Base-by-base conservation (phyloP, 257 asterid species). In the Capsicum rhomboideum region DNA sequence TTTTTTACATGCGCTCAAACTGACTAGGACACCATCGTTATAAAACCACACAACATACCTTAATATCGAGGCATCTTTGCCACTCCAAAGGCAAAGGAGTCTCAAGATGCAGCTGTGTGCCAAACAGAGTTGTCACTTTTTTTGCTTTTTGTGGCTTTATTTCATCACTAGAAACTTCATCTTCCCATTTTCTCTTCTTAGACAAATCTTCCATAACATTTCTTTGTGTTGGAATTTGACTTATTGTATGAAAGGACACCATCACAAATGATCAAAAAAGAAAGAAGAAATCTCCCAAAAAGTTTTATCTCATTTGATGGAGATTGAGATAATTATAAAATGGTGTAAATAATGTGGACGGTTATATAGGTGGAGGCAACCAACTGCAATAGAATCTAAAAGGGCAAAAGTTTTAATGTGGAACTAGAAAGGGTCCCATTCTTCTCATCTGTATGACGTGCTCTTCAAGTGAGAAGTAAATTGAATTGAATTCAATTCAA, bases 21-120 rank as follows among this genome's bases (percentile, higher is more conserved):
- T 56, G 44, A 23, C 23, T 16, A 0, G 1, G 17, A 16, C 31
- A 58, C 0, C 4, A 42, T 54, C 11, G 20, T 34, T 23, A 34
- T 0, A 0, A 16, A 16, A 4, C 31, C 8, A 67, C 34, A 8
- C 4, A 68, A 29, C 12, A 20, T 79, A 93, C 97, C 97, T 90
- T 91, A 71, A 90, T 88, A 63, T 93, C 95, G 13, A 93, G 97
- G 49, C 94, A 92, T 64, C 92, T 84, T 83, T 93, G 97, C 97
- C 97, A 91, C 79, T 93, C 97, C 53, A 86, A 79, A 53, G 97
- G 91, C 4, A 88, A 83, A 0, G 89, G 93, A 83, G 92, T 83
- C 53, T 89, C 88, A 26, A 50, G 91, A 49, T 90, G 87, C 6
- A 80, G 83, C 14, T 83, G 83, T 8, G 83, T 67, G 4, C 86